Evolutionary conservation across 768 basidiomycete genomes (phyloP), one percentile per base, ranked within the genome.

Genomic region (Mycena crocata): DNA sequence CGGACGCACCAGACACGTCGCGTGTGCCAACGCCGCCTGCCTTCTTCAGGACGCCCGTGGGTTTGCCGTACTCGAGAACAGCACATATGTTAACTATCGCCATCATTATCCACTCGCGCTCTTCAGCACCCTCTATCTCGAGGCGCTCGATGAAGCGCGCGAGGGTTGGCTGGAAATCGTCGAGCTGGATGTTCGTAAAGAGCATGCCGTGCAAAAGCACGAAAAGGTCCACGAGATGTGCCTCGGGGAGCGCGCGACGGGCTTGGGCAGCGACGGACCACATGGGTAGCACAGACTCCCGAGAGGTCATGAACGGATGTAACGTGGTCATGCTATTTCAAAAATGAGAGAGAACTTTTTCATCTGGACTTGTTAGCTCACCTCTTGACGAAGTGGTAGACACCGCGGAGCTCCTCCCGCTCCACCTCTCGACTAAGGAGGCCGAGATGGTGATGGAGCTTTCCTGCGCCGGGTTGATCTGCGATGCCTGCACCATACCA

Each of bases 321-420:
- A 93, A 83, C 10, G 95, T 90, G n/a, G 93, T 94, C 86, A 99
- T 89, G 76, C 97, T 99, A 74, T 17, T 57, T 32, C 42, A 44
- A 65, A 23, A n/a, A 48, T 69, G 5, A 56, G 57, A 62, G 26
- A 24, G 14, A 26, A 5, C 30, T 23, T n/a, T 32, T 42, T 58
- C 56, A 17, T 39, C 24, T 56, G 9, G 52, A 62, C 26, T 52
- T 37, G 44, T 24, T 5, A 77, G 21, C n/a, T 14, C 89, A 96
- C 96, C 96, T 97, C 80, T 98, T 98, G 10, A 90, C 87, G 69
- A 96, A 98, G 75, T 99, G 98, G 75, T 99, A 98, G 6, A 98
- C 86, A 0, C 90, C 91, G 13, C 93, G 84, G 21, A 95, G 77
- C 68, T 97, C 96, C 70, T 98, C 92, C 2, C 86, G 86, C 67